Percentiles rank a stretch among this genome's conserved stretches.
These are phyloP conservation scores for Camelina sativa DNA, from an alignment of 345 rosid species.

Conservation along the genomic window DNA sequence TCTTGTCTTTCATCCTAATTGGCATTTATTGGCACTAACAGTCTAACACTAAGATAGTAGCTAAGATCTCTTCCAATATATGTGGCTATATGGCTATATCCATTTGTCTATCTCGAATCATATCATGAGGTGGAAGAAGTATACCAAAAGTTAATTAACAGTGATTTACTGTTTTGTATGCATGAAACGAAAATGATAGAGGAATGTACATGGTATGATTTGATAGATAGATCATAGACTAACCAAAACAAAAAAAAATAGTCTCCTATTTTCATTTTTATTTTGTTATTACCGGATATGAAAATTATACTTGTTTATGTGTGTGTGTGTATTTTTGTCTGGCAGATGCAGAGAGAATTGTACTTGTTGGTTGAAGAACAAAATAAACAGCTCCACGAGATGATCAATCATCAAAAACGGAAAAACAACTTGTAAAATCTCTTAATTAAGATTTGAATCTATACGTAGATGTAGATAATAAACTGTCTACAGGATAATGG, in stretches of 20 bases:
- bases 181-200: no score
- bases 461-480: not conserved
- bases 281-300: not conserved
- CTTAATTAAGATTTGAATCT: not conserved
- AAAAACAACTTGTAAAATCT: not conserved
- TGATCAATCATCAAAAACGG: constrained; percentile 9
- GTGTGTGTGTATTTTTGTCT: not conserved
- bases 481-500: no score
- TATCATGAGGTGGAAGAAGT: no score
- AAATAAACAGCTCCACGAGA: constrained; percentile 29
- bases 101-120: not conserved
- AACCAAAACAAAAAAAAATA: no score
- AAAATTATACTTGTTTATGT: no score
- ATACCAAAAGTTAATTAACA: no score
- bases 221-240: no score
- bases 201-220: no score
- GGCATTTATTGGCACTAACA: not conserved
- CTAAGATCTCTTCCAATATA: not conserved
- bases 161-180: no score
- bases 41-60: no score
- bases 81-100: not conserved
- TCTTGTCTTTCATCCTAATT: not conserved
- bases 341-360: constrained; percentile 16
- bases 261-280: no score
- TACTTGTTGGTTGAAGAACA: constrained; percentile 26